These are phyloP conservation scores for Penicillium sumatraense DNA, from an alignment of 2,329 filamentous ascomycete species.

Conservation along the genomic window DNA sequence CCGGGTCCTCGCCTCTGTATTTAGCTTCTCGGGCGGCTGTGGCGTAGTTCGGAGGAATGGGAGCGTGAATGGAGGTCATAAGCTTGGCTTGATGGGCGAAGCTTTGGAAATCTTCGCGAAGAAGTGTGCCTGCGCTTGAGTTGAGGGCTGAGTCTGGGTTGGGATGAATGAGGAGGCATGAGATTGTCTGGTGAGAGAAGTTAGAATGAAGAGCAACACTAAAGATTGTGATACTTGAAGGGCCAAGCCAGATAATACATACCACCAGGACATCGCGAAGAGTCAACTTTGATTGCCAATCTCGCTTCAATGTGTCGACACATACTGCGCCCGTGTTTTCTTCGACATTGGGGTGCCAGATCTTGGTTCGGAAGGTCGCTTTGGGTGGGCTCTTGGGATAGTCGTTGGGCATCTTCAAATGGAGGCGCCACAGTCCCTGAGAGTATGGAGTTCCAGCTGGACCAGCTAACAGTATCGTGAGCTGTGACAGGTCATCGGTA, in stretches of 20 bases:
- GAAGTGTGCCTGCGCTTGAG: conserved; percentile 61
- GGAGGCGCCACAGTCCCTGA: conserved; percentile 62
- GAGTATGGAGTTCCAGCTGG: conserved; percentile 65
- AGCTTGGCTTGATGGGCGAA: conserved; percentile 63
- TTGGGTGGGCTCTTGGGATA: conserved; percentile 58
- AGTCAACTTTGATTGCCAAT: conserved; percentile 64
- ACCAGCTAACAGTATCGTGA: conserved; percentile 63
- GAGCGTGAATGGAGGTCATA: conserved; percentile 67
- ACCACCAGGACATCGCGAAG: conserved; percentile 62
- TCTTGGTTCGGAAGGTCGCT: conserved; percentile 63
- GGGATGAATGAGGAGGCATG: conserved; percentile 65
- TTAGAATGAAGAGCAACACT: not conserved
- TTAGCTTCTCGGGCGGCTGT: conserved; percentile 58
- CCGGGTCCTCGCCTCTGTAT: conserved; percentile 56
- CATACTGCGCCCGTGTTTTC: conserved; percentile 66
- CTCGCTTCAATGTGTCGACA: conserved; percentile 67
- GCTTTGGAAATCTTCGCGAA: conserved; percentile 62
- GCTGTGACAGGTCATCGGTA: conserved; percentile 60
- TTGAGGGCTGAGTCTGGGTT: conserved; percentile 69
- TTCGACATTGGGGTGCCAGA: conserved; percentile 70
- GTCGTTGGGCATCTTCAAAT: conserved; percentile 63
- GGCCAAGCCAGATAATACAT: conserved; percentile 25
- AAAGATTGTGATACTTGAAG: not conserved
- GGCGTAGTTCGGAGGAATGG: conserved; percentile 52
- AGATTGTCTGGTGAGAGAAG: conserved; percentile 54